Conservation (phyloP, 2,329 filamentous ascomycete species). For the Talaromyces sp. region DNA sequence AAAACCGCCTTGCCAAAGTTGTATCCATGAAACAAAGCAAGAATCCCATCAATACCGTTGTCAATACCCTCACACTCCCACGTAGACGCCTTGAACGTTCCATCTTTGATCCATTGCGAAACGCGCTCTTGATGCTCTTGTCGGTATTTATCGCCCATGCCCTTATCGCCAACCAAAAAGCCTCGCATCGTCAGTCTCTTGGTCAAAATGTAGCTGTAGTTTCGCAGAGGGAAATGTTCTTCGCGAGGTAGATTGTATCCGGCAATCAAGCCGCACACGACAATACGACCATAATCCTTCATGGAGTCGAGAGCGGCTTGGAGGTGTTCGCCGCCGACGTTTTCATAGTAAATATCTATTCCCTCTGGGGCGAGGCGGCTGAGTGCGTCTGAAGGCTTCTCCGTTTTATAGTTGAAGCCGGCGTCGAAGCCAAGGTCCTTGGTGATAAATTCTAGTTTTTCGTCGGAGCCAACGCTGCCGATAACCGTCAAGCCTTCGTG, state of each 20-base stretch:
- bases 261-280: constrained; percentile 65
- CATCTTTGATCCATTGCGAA: constrained; percentile 70
- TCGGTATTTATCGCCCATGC: constrained; percentile 62
- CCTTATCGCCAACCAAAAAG: constrained; percentile 66
- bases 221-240: constrained; percentile 63
- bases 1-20: constrained; percentile 85
- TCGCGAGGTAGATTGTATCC: constrained; percentile 62
- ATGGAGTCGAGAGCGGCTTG: constrained; percentile 62
- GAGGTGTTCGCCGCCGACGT: constrained; percentile 71
- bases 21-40: constrained; percentile 70
- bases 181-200: constrained; percentile 67
- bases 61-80: constrained; percentile 72
- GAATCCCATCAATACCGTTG: constrained; percentile 65
- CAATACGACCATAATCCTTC: constrained; percentile 63
- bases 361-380: constrained; percentile 68
- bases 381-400: constrained; percentile 65
- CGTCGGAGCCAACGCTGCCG: constrained; percentile 72
- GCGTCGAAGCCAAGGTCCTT: constrained; percentile 67
- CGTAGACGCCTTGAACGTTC: constrained; percentile 66
- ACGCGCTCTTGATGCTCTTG: constrained; percentile 72
- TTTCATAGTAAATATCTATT: constrained; percentile 80
- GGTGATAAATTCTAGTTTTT: constrained; percentile 71
- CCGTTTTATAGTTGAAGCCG: constrained; percentile 86
- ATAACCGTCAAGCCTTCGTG: constrained; percentile 74
- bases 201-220: constrained; percentile 59